These are phyloP conservation scores for Hydrangea macrophylla DNA, from an alignment of 148 eudicot genomes.

Conservation along the genomic window DNA sequence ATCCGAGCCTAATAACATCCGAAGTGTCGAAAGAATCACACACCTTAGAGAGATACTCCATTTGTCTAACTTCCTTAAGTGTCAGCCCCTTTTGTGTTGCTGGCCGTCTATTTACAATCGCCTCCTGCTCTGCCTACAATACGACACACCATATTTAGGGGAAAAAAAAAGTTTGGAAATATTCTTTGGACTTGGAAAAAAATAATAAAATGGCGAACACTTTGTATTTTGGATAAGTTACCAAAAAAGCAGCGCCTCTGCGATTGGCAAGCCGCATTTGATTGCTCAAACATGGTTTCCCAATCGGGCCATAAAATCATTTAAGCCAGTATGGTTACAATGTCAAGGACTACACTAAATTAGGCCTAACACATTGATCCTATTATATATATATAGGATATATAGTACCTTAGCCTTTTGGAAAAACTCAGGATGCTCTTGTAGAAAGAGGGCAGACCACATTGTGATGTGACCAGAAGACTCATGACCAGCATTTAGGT, in stretches of 20 bases:
- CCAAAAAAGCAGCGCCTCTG: too few relatives aligned
- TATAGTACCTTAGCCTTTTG: constrained; percentile 65
- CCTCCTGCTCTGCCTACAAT: constrained; percentile 78
- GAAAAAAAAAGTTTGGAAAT: neutral
- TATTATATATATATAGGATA: neutral
- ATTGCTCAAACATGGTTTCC: too few relatives aligned
- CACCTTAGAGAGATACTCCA: constrained; percentile 87
- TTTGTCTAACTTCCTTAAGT: constrained; percentile 63
- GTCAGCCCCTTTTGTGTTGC: constrained; percentile 61
- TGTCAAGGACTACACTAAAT: neutral
- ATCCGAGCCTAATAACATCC: neutral
- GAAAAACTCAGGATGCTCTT: constrained; percentile 63
- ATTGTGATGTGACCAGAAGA: constrained; percentile 85
- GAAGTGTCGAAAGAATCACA: neutral
- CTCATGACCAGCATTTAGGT: constrained; percentile 95
- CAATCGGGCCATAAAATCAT: too few relatives aligned
- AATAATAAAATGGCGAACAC: neutral
- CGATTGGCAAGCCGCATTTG: too few relatives aligned
- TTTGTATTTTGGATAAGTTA: too few relatives aligned
- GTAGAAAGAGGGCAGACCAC: constrained; percentile 83
- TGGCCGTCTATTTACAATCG: constrained; percentile 54
- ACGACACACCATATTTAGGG: neutral
- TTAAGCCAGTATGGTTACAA: too few relatives aligned
- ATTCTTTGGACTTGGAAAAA: too few relatives aligned
- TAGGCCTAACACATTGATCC: neutral